These are phyloP conservation scores for Eucalyptus melliodora DNA, from an alignment of 345 rosid genomes.

Conservation along the genomic window DNA sequence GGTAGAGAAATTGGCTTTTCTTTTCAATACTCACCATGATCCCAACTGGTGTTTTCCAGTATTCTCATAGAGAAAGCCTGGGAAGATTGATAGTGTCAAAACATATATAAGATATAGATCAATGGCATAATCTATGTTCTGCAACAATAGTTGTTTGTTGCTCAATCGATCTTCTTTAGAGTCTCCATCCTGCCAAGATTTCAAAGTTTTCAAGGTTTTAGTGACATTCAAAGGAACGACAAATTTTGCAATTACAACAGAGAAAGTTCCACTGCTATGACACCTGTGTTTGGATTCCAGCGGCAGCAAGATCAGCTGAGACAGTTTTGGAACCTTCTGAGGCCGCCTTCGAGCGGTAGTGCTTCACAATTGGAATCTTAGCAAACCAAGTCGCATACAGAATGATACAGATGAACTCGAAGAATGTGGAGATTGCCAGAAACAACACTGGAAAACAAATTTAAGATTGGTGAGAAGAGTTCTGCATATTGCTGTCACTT, in stretches of 20 bases:
- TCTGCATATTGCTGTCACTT: not conserved
- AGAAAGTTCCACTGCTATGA: not conserved
- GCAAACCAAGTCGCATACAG: conserved; percentile 60
- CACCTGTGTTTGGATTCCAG: conserved; percentile 43
- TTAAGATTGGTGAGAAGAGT: not conserved
- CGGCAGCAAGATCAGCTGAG: conserved; percentile 74
- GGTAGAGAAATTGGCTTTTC: not conserved
- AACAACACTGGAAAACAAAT: conserved; percentile 46
- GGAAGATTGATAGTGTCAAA: conserved; percentile 67
- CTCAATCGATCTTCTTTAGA: conserved; percentile 28
- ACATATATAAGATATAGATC: conserved; percentile 58
- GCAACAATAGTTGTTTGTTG: conserved; percentile 36
- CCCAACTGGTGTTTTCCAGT: conserved; percentile 47
- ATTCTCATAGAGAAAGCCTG: conserved; percentile 76
- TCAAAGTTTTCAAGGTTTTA: not conserved
- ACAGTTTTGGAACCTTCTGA: conserved; percentile 87
- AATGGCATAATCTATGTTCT: conserved; percentile 54
- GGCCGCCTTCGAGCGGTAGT: conserved; percentile 79
- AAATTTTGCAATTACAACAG: not conserved
- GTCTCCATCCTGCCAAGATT: conserved; percentile 22
- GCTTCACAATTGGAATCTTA: conserved; percentile 65
- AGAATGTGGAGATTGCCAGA: conserved; percentile 53
- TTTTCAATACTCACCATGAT: not conserved
- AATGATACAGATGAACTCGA: conserved; percentile 54
- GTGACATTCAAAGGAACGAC: not conserved